These are phyloP conservation scores for Citrullus colocynthis DNA, from an alignment of 306 rosid species.

Conservation along the genomic window DNA sequence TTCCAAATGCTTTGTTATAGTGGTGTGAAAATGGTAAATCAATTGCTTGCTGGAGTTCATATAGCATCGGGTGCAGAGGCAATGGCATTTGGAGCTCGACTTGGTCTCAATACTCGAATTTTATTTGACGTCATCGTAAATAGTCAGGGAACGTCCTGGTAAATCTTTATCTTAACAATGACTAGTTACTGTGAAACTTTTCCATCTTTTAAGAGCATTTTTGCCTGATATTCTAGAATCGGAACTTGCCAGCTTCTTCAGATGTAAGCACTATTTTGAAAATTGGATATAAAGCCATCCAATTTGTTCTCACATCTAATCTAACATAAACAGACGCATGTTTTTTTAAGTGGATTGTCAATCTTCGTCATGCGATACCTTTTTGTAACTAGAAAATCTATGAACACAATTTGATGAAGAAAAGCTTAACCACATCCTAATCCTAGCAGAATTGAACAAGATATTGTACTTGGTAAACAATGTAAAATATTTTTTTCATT, in stretches of 20 bases:
- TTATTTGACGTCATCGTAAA: slow-evolving; percentile 60
- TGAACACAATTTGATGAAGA: neutral
- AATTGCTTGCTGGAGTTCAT: slow-evolving; percentile 97
- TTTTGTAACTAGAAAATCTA: neutral
- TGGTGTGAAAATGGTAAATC: slow-evolving; percentile 91
- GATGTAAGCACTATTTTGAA: neutral
- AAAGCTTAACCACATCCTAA: neutral
- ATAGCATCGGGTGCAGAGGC: slow-evolving; percentile 95
- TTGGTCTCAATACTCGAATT: slow-evolving; percentile 66
- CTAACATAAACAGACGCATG: neutral
- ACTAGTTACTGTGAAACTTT: neutral
- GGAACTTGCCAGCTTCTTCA: neutral
- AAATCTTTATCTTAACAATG: slow-evolving; percentile 7
- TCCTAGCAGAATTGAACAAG: neutral
- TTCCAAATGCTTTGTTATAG: slow-evolving; percentile 32
- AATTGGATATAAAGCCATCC: neutral
- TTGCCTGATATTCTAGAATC: neutral
- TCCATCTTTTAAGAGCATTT: neutral
- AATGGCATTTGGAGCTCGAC: slow-evolving; percentile 85
- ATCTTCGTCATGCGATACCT: neutral
- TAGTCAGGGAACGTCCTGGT: slow-evolving; percentile 90
- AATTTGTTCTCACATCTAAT: neutral
- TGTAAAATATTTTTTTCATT: neutral
- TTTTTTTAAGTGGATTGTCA: neutral
- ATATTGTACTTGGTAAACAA: neutral